These are phyloP conservation scores for Lagenidium giganteum DNA, from an alignment of 352 stramenopile species.

Conservation along the genomic window DNA sequence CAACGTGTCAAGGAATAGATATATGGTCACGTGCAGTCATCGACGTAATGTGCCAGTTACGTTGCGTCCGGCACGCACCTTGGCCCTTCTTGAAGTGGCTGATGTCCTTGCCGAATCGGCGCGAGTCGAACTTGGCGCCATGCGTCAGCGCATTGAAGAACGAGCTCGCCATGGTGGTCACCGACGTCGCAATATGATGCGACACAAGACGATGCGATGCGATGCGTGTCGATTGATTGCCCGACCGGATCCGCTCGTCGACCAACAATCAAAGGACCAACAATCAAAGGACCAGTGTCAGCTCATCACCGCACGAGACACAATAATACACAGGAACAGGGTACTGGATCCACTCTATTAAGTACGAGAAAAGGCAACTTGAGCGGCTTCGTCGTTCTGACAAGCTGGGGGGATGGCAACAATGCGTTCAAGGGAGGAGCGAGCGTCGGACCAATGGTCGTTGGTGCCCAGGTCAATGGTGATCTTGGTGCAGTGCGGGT, in stretches of 20 bases:
- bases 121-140: conserved; percentile 58
- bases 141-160: conserved; percentile 73
- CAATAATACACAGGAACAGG: too few species aligned
- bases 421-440: conserved; percentile 31
- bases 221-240: too few species aligned
- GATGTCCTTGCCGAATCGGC: conserved; percentile 54
- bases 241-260: background rate
- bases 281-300: background rate
- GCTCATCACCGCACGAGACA: too few species aligned
- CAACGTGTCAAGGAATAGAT: conserved; percentile 2
- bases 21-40: too few species aligned
- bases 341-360: too few species aligned
- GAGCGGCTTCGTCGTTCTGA: too few species aligned
- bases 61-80: conserved; percentile 14
- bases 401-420: background rate
- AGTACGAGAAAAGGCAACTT: too few species aligned
- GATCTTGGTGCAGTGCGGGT: conserved; percentile 41
- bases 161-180: conserved; percentile 39
- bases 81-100: conserved; percentile 46
- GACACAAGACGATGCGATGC: conserved; percentile 3
- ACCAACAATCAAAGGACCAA: background rate
- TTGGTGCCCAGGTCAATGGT: conserved; percentile 34
- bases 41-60: conserved; percentile 1
- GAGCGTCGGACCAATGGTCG: conserved; percentile 46
- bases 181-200: background rate